phyloP scores from a whole-genome alignment of 108 stramenopile species.

The Schizochytrium sp. region DNA sequence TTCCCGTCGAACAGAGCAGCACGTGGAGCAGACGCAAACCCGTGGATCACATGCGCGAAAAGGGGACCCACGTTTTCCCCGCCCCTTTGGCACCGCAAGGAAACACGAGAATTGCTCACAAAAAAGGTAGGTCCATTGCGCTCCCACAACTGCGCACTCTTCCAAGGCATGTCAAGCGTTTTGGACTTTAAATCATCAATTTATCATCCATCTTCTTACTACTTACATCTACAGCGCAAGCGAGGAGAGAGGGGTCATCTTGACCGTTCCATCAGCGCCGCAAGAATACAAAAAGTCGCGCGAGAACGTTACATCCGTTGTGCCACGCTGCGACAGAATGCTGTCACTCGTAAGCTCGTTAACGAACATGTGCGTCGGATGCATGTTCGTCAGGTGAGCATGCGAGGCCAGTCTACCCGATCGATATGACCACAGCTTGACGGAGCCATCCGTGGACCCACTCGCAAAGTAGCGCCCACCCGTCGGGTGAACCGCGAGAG shows the following conservation, averaged over 20 bases:
- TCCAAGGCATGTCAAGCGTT: no score
- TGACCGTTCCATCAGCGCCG: background rate
- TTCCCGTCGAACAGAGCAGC: no score
- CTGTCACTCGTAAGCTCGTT: background rate
- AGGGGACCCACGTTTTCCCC: no score
- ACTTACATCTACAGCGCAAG: background rate
- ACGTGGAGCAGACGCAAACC: no score
- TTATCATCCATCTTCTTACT: no score
- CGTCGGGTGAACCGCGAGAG: background rate
- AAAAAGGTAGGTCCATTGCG: no score
- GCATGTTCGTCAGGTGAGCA: background rate
- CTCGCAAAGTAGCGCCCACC: background rate
- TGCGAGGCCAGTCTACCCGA: background rate
- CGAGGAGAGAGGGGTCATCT: constrained; percentile 2
- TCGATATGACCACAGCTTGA: background rate
- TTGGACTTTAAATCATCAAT: no score
- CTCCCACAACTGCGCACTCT: no score
- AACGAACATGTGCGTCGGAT: background rate
- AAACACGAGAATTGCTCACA: no score
- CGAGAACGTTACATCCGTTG: background rate
- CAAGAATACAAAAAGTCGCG: constrained; percentile 7
- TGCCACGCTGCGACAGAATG: background rate
- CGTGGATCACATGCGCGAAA: no score
- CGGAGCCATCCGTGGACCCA: background rate
- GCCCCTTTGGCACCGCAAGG: no score